Conservation (phyloP, 768 basidiomycete species). For the Tremella yokohamensis region DNA sequence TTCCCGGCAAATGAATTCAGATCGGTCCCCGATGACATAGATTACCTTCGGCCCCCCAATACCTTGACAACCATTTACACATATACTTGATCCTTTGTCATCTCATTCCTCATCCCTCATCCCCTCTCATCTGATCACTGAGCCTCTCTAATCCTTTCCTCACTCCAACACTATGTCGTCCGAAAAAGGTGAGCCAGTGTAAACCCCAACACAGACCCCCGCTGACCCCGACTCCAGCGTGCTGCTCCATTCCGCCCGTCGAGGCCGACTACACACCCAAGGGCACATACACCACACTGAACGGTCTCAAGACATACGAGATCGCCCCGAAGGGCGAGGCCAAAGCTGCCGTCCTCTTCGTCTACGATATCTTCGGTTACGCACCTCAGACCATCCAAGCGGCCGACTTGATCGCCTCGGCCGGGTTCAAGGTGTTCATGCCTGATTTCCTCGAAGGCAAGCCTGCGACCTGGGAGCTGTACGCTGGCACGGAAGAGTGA, state of each 20-base stretch:
- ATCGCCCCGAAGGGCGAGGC: conserved; percentile 31
- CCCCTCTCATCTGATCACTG: no score
- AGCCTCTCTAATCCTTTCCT: no score
- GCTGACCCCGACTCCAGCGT: conserved; percentile 25
- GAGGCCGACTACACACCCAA: conserved; percentile 39
- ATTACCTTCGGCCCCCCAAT: not conserved
- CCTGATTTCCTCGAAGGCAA: conserved; percentile 63
- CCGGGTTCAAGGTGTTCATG: conserved; percentile 62
- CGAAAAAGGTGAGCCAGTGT: not conserved
- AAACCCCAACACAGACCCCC: not conserved
- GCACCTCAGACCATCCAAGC: conserved; percentile 49
- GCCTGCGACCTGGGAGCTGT: conserved; percentile 57
- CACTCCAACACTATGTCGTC: not conserved
- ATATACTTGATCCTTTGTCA: no score
- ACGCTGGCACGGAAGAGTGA: conserved; percentile 58
- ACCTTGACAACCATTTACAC: not conserved
- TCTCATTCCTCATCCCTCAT: no score
- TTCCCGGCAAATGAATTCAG: no score
- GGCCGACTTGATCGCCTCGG: conserved; percentile 62
- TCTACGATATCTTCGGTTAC: conserved; percentile 46
- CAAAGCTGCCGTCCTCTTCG: conserved; percentile 36
- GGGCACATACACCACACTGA: conserved; percentile 26
- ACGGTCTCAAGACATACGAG: conserved; percentile 43
- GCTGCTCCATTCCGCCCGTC: conserved; percentile 40
- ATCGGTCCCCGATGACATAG: no score